These are phyloP conservation scores for Dactylonectria macrodidyma DNA, from an alignment of 2,329 filamentous ascomycete genomes.

Conservation along the genomic window DNA sequence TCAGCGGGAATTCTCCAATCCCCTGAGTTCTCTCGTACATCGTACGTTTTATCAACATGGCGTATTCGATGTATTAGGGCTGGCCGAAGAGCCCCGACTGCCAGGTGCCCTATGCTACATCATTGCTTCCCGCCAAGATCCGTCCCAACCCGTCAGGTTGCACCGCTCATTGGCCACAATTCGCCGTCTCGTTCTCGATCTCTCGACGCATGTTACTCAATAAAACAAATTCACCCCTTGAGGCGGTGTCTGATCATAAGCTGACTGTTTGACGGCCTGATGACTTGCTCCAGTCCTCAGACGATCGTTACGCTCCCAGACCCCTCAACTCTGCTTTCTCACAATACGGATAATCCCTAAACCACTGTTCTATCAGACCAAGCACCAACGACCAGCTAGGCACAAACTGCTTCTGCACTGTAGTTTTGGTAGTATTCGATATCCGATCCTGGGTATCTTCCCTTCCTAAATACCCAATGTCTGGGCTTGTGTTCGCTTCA, in stretches of 20 bases:
- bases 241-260: constrained; percentile 27
- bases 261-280: neutral
- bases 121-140: constrained; percentile 20
- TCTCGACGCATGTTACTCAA: constrained; percentile 29
- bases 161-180: constrained; percentile 5
- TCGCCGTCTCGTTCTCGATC: constrained; percentile 21
- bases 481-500: neutral
- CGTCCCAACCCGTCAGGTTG: constrained; percentile 11
- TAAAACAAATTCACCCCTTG: constrained; percentile 8
- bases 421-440: neutral
- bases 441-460: neutral
- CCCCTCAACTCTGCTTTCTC: neutral
- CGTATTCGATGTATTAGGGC: neutral
- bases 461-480: neutral
- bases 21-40: constrained; percentile 26
- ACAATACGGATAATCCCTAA: neutral
- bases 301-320: neutral
- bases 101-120: constrained; percentile 10
- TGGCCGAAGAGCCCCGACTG: constrained; percentile 9
- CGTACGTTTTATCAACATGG: constrained; percentile 42
- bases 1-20: neutral
- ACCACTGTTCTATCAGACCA: neutral
- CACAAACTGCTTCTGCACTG: neutral
- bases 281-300: neutral
- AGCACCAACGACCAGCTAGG: neutral